Conservation (phyloP, 305 asterid genomes). For the Fraxinus xanthoxyloides region DNA sequence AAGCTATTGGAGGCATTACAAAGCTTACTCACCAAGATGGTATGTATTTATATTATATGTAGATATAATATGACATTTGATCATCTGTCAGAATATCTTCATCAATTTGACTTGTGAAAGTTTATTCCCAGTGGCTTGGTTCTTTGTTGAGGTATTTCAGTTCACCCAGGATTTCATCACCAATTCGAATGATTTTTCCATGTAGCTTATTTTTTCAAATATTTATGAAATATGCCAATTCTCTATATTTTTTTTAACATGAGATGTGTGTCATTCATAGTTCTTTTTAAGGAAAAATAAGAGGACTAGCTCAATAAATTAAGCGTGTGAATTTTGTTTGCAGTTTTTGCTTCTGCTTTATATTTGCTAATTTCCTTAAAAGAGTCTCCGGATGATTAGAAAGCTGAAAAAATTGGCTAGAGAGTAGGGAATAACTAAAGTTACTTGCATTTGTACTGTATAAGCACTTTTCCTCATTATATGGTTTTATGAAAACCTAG, state of each 20-base stretch:
- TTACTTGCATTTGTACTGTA: not conserved
- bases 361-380: not conserved
- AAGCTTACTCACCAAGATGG: conserved; percentile 93
- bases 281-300: not conserved
- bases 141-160: not conserved
- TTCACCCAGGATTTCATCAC: conserved; percentile 10
- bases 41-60: conserved; percentile 24
- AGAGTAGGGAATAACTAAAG: not conserved
- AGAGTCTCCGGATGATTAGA: not conserved
- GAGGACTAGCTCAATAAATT: not conserved
- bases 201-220: conserved; percentile 13
- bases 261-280: not conserved
- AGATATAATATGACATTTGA: conserved; percentile 12
- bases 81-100: not conserved
- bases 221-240: not conserved
- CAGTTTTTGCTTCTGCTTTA: not conserved
- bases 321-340: not conserved
- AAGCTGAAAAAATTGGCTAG: not conserved
- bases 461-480: not conserved
- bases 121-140: not conserved
- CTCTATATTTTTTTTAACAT: not conserved
- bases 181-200: conserved; percentile 5
- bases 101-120: conserved; percentile 15
- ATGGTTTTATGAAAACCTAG: not conserved
- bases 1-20: conserved; percentile 98